Percentiles rank a stretch among this genome's conserved stretches.
Conservation (phyloP, 768 basidiomycete genomes). For the Suillus placidus region DNA sequence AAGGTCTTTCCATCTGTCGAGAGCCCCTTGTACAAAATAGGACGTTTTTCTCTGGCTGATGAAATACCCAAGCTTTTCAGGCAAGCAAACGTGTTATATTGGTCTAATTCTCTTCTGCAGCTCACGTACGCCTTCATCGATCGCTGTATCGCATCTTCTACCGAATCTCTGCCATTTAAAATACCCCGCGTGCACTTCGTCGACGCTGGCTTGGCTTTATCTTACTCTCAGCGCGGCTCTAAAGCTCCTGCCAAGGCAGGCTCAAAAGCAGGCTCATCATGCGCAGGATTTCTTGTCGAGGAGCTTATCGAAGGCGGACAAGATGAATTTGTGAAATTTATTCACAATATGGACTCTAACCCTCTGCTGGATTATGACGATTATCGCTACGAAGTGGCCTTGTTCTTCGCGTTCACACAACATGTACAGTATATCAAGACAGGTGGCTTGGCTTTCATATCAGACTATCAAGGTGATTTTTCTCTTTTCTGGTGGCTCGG, state of each 20-base stretch:
- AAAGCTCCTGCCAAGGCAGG: neutral
- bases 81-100: conserved; percentile 16
- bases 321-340: conserved; percentile 12
- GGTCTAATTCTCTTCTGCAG: conserved; percentile 16
- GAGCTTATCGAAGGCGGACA: conserved; percentile 7
- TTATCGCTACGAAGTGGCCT: neutral
- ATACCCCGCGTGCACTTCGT: conserved; percentile 15
- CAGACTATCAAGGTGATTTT: conserved; percentile 15
- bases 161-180: conserved; percentile 4
- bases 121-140: conserved; percentile 15
- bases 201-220: conserved; percentile 9
- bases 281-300: conserved; percentile 10
- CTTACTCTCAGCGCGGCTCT: neutral
- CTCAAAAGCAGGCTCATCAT: neutral
- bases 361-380: neutral
- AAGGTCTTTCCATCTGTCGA: too few species aligned
- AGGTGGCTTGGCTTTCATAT: conserved; percentile 5
- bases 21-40: too few species aligned
- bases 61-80: conserved; percentile 8
- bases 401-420: conserved; percentile 16
- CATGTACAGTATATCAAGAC: conserved; percentile 16
- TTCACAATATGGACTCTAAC: conserved; percentile 10
- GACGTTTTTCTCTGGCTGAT: neutral
- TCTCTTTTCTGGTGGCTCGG: too few species aligned
- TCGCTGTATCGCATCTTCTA: neutral